phyloP scores from a whole-genome alignment of 257 asterid genomes.

The Solanum chilense region DNA sequence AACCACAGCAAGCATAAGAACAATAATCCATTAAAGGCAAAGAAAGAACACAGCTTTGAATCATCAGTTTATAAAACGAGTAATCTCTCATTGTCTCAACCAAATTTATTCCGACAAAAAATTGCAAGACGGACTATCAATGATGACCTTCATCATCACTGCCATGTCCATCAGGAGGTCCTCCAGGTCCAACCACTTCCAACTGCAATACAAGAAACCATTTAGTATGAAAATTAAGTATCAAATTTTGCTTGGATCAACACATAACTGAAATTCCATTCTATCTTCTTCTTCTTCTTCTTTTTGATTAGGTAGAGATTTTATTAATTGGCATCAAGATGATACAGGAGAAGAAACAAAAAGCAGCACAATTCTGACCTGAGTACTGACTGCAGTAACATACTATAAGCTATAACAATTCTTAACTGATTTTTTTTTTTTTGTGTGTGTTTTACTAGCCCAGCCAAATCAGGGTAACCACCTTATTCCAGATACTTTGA shows the following conservation, averaged over 20 bases:
- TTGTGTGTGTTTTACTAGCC: background rate
- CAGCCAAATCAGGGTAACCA: background rate
- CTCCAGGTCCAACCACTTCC: slow-evolving; percentile 19
- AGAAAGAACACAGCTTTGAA: slow-evolving; percentile 19
- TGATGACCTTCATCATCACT: slow-evolving; percentile 5
- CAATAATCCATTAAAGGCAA: slow-evolving; percentile 19
- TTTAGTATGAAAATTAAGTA: no score
- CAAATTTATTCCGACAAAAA: slow-evolving; percentile 41
- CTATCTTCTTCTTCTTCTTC: background rate
- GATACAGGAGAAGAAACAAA: background rate
- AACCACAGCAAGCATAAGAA: slow-evolving; percentile 31
- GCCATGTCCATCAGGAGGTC: slow-evolving; percentile 15
- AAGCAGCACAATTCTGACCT: background rate
- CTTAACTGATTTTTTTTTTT: background rate
- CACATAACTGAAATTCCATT: background rate
- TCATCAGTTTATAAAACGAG: slow-evolving; percentile 36
- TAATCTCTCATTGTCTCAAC: slow-evolving; percentile 25
- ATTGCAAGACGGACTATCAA: slow-evolving; percentile 16
- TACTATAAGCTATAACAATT: background rate
- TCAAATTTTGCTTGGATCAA: background rate
- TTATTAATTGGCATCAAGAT: background rate
- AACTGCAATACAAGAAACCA: slow-evolving; percentile 4
- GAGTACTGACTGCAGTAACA: background rate
- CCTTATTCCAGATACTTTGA: background rate
- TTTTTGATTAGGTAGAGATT: background rate